Conservation (phyloP, 2,329 filamentous ascomycete genomes). For the Nigrospora osmanthi region DNA sequence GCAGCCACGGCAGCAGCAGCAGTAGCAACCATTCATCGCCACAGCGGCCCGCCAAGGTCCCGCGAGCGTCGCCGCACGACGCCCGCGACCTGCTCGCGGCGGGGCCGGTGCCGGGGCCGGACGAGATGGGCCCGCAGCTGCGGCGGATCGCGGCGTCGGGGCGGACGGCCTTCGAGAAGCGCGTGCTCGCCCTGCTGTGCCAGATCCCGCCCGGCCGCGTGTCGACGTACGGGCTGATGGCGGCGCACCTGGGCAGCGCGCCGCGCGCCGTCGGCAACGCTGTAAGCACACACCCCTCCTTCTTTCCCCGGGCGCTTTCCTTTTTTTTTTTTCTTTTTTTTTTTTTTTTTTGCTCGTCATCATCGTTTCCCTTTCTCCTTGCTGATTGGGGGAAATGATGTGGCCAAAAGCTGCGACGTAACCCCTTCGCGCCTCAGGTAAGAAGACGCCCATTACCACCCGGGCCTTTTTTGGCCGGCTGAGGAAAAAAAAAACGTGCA, state of each 20-base stretch:
- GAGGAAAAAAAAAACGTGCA: no score
- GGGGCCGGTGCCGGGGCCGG: conserved; percentile 1
- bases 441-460: not conserved
- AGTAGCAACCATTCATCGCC: no score
- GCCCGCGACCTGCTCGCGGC: conserved; percentile 3
- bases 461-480: not conserved
- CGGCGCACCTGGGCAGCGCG: conserved; percentile 35
- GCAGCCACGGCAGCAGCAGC: no score
- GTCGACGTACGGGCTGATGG: conserved; percentile 70
- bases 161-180: conserved; percentile 49
- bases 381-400: no score
- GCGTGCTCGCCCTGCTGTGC: conserved; percentile 64
- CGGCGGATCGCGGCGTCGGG: conserved; percentile 33
- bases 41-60: conserved; percentile 5
- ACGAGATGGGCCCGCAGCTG: conserved; percentile 30
- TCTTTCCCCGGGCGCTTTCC: no score
- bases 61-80: not conserved
- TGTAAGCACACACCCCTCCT: no score
- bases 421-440: conserved; percentile 76
- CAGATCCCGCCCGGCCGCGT: conserved; percentile 70
- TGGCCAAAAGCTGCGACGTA: conserved; percentile 55
- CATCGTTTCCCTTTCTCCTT: no score
- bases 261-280: conserved; percentile 29
- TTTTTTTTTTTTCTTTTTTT: no score
- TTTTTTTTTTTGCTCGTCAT: no score